A percentile compares a stretch with the other conserved stretches of the same genome.
phyloP scores from a whole-genome alignment of 768 basidiomycete species.

The Kwoniella bestiolae region DNA sequence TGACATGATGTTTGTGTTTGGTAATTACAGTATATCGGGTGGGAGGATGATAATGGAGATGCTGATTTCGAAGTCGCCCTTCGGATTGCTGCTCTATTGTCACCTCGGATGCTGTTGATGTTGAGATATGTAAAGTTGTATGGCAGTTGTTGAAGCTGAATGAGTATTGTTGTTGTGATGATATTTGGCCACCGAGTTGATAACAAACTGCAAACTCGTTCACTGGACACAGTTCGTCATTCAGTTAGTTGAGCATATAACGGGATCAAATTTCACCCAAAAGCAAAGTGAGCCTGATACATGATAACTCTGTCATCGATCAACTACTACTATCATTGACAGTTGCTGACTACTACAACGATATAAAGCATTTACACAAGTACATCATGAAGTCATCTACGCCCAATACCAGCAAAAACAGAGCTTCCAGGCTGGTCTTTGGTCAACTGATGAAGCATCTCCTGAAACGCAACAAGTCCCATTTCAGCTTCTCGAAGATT shows the following conservation, averaged over 20 bases:
- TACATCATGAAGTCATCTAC: neutral
- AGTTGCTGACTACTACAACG: neutral
- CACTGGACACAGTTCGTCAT: neutral
- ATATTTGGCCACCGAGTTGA: slow-evolving; percentile 18
- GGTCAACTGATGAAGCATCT: neutral
- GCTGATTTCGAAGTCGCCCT: too few species aligned
- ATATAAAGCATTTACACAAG: neutral
- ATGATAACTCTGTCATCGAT: neutral
- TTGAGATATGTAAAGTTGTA: neutral
- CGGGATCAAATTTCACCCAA: slow-evolving; percentile 7
- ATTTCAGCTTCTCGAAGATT: neutral
- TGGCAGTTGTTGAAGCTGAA: neutral
- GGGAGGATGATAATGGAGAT: too few species aligned
- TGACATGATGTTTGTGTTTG: slow-evolving; percentile 57
- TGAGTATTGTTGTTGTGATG: neutral
- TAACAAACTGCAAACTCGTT: neutral
- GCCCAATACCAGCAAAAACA: neutral
- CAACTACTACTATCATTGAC: neutral
- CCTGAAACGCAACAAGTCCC: neutral
- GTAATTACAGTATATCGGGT: too few species aligned
- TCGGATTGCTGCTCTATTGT: too few species aligned
- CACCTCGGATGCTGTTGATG: neutral
- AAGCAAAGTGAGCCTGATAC: slow-evolving; percentile 10
- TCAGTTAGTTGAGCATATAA: neutral
- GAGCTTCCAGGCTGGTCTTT: neutral